Percentiles rank a stretch among this genome's conserved stretches.
Evolutionary conservation across 345 rosid species (phyloP).

Genomic region (Fremontodendron californicum): DNA sequence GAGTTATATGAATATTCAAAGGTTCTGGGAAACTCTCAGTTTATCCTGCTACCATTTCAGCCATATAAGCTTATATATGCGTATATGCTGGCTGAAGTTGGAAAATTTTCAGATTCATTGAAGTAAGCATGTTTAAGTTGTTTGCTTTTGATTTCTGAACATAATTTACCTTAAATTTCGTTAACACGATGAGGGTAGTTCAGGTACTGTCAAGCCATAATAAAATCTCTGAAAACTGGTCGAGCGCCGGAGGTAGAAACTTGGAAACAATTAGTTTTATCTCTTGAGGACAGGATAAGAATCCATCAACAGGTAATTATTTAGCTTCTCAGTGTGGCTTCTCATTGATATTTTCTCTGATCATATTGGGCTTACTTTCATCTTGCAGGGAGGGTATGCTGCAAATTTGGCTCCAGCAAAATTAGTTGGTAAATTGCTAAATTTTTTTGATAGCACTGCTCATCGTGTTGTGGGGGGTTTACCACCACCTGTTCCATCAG

Average conservation of each 20-base stretch:
- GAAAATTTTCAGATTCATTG: constrained; percentile 76
- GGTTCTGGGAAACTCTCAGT: constrained; percentile 95
- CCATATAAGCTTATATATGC: constrained; percentile 94
- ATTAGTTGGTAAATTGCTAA: constrained; percentile 69
- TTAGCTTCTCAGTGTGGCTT: neutral
- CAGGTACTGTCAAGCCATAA: constrained; percentile 75
- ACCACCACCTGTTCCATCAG: constrained; percentile 58
- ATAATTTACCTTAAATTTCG: constrained; percentile 22
- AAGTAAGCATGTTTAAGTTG: constrained; percentile 52
- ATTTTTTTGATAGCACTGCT: constrained; percentile 74
- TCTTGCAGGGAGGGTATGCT: constrained; percentile 66
- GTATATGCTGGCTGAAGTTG: constrained; percentile 92
- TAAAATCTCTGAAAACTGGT: constrained; percentile 62
- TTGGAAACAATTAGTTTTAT: constrained; percentile 53
- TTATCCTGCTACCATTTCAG: constrained; percentile 76
- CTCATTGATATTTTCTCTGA: neutral
- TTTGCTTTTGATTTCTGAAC: neutral
- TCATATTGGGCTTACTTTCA: constrained; percentile 10
- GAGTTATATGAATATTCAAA: constrained; percentile 93
- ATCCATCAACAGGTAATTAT: constrained; percentile 62
- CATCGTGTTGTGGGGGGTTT: constrained; percentile 75
- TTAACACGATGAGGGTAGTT: constrained; percentile 21
- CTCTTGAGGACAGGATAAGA: constrained; percentile 67
- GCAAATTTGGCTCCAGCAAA: constrained; percentile 57
- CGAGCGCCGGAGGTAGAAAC: constrained; percentile 65